Percentiles rank a stretch among this genome's conserved stretches.
These are phyloP conservation scores for Diaporthe nobilis DNA, from an alignment of 2,329 filamentous ascomycete species.

Conservation along the genomic window DNA sequence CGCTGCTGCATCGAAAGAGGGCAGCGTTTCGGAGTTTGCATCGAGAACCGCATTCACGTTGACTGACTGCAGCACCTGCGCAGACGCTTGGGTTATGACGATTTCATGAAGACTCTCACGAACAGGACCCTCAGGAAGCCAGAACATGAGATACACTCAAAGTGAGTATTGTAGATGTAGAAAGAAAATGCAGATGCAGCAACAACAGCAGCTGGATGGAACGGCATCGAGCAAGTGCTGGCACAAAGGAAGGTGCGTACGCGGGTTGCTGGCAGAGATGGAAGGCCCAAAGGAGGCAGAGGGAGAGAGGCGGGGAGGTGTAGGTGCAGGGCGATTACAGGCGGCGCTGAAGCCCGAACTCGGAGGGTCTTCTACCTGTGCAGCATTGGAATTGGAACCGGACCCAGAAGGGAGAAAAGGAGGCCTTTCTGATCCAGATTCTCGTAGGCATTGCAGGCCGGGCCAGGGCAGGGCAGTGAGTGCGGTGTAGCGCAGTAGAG, in stretches of 20 bases:
- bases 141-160: not conserved
- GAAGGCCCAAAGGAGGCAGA: not conserved
- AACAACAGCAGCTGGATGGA: not conserved
- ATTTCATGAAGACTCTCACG: not conserved
- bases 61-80: not conserved
- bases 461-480: not conserved
- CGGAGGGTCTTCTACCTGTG: not conserved
- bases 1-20: not conserved
- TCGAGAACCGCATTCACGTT: constrained; percentile 4
- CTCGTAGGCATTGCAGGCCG: constrained; percentile 1
- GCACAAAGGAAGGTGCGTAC: not conserved
- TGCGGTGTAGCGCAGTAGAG: constrained; percentile 10
- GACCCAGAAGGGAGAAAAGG: not conserved
- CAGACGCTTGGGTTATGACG: not conserved
- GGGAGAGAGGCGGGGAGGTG: not conserved
- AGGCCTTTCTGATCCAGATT: not conserved
- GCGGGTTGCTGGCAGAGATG: not conserved
- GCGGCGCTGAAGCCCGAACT: constrained; percentile 28
- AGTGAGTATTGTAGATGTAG: not conserved
- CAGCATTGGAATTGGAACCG: not conserved
- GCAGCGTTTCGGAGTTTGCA: constrained; percentile 25
- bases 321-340: not conserved
- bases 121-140: not conserved
- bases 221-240: not conserved
- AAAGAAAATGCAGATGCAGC: not conserved